Evolutionary conservation across 768 basidiomycete species (phyloP), one percentile per base, ranked within the genome.

Genomic region (Pleurotus platypus): DNA sequence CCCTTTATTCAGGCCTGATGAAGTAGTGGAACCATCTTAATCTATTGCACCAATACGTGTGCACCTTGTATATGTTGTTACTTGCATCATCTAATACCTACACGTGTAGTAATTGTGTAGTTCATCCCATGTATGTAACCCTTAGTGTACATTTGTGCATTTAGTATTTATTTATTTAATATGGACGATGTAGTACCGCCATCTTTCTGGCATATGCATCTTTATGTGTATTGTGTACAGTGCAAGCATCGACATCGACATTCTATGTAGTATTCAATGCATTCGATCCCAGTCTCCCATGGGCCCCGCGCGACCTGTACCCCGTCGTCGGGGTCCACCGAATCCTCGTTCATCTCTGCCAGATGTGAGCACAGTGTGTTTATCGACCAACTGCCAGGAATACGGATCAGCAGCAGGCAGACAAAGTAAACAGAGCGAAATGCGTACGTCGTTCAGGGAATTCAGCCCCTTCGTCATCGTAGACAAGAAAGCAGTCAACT

Each of bases 401-500:
- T 61, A 67, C 11, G 50, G 70, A 38, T 54, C 15, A 54, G 39
- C 18, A 9, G 16, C 5, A 37, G 57, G 24, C 53, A 30, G 50
- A 42, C 24, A 50, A 54, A 15, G 40, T 48, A 15, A n/a, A 43
- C 38, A 30, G 59, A 35, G 40, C 30, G 7, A n/a, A 2, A 35
- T 35, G 64, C 92, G 64, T 66, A 96, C 95, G 64, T 96, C 93
- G 67, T 95, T 98, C 57, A 98, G 71, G 8, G 87, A 83, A 61
- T 87, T 88, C 13, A 95, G 80, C 27, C 91, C 90, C 71, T 94
- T 95, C 5, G 95, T 98, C 58, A 99, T 71, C 12, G 86, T 84
- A 0, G 93, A 87, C 11, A 99, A 77, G 71, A 92, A 92, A 7
- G 89, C 87, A 1, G 94, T 97, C 26, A 99, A 75, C 59, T 97